Base-by-base conservation (phyloP, 495 filamentous ascomycete genomes). In the Xanthoparmelia taractica region DNA sequence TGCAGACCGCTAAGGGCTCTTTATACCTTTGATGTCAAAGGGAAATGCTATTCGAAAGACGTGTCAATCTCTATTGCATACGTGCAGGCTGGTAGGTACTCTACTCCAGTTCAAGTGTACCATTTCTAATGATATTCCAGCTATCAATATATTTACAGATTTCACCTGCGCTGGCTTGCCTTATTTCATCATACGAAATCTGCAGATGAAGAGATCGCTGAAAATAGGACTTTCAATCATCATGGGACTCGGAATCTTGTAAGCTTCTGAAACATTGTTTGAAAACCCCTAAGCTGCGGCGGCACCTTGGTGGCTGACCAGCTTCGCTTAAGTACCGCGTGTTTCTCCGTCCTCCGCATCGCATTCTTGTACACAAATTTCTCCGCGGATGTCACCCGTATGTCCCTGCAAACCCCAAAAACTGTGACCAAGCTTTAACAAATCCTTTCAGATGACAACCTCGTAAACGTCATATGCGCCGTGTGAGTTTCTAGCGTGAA, bases 171-270 rank as follows among this genome's bases (percentile, higher is more conserved):
- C 54, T 11, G 27, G 31, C 17, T 17, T 57, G 20, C 54, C 27
- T 20, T 3, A 20, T 8, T 34, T 57, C 11, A 13, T 57, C 8
- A 23, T 33, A 33, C 54, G 23, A 57, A 37, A 13, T 33, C 29
- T 57, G 1, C 54, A 57, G 34, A 34, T 57, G 8, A 34, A 37
- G 29, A 34, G 11, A 25, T 37, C 31, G 1, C 8, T 13, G 10
- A 57, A 57, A 11, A 37, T 57, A 37, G 54, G 54, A 33, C 29
- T 57, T 20, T 57, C 54, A 20, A 36, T 36, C 6, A 12, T 57
- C 23, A 34, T 57, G 54, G 54, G 54, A 37, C 54, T 57, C 20
- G 54, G 29, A 25, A 20, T 57, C 11, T 1, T 57, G 54, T 57
- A 57, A 57, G 54, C 13, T 12, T 11, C 10, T 34, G 34, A 20